Evolutionary conservation across 2,329 filamentous ascomycete species (phyloP).

Genomic region (Exophiala viscosa): DNA sequence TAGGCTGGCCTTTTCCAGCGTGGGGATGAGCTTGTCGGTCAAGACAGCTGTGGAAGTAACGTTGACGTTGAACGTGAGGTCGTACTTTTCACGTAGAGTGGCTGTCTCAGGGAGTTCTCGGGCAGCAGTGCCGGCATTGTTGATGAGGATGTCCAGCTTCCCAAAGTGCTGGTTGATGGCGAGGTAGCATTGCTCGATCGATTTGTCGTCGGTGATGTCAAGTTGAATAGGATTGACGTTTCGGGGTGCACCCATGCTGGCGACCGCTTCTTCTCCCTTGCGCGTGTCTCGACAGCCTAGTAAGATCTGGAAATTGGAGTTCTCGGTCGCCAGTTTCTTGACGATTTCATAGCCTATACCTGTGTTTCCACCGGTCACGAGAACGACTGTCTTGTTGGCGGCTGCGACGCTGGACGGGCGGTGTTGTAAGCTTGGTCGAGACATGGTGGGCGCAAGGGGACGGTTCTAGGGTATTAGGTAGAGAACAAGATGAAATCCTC

Average conservation of each 20-base stretch:
- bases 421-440: constrained; percentile 18
- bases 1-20: constrained; percentile 22
- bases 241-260: constrained; percentile 24
- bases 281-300: constrained; percentile 34
- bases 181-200: constrained; percentile 33
- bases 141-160: constrained; percentile 35
- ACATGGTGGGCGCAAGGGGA: constrained; percentile 12
- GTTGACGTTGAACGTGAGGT: constrained; percentile 29
- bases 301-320: constrained; percentile 35
- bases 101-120: constrained; percentile 12
- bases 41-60: constrained; percentile 25
- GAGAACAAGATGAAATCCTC: neutral
- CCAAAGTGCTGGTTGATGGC: constrained; percentile 34
- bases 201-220: constrained; percentile 34
- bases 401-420: constrained; percentile 21
- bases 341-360: constrained; percentile 29
- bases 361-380: constrained; percentile 21
- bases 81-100: constrained; percentile 24
- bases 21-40: constrained; percentile 21
- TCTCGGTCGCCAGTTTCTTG: constrained; percentile 28
- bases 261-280: constrained; percentile 35
- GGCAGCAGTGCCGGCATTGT: constrained; percentile 34
- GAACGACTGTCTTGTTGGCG: constrained; percentile 25
- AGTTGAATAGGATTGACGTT: constrained; percentile 33
- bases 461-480: neutral